Base-by-base conservation (phyloP, 352 stramenopile species). In the Pythium volutum region DNA sequence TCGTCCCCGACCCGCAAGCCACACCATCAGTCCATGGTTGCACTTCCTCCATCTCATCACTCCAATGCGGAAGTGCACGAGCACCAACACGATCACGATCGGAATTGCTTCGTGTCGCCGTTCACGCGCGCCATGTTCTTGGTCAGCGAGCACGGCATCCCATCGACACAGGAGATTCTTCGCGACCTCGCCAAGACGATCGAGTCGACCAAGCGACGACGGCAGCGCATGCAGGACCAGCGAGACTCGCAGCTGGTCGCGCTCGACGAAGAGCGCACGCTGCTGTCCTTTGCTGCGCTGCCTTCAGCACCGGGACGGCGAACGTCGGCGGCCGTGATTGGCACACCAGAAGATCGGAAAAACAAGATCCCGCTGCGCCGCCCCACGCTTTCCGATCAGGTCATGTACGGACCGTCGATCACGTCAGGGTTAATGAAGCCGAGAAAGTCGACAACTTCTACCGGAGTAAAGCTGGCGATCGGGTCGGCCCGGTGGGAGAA, bases 391-490 rank as follows among this genome's bases (percentile, higher is more conserved):
- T 87, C 77, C 0, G 76, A 89, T 41, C 76, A 84, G 25, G 74
- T 89, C 22, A 71, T 89, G 5, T 89, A 89, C 57, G 80, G 77
- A 0, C 80, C 80, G 3, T 73, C 74, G 26, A 85, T 89, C 67
- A 86, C 79, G 34, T 60, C 55, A 5, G 62, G 62, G 0, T 57
- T 69, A 4, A n/a, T 69, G 10, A 69, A 65, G 45, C 77, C 74
- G 5, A 69, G 75, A 31, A 63, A 75, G 15, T 74, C 73, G 20
- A 71, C 64, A 25, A 45, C 50, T 1, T 31, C 38, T 49, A 11
- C 22, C 2, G 41, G 54, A 50, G 15, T 22, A 2, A 61, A 43
- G 36, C 22, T 11, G 9, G 11, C 34, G 18, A 43, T 20, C 4
- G 62, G 49, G 2, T 69, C 48, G 14, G 48, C 54, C 22, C 38